These are phyloP conservation scores for Aureobasidium sp. DNA, from an alignment of 2,329 filamentous ascomycete genomes.

Conservation along the genomic window DNA sequence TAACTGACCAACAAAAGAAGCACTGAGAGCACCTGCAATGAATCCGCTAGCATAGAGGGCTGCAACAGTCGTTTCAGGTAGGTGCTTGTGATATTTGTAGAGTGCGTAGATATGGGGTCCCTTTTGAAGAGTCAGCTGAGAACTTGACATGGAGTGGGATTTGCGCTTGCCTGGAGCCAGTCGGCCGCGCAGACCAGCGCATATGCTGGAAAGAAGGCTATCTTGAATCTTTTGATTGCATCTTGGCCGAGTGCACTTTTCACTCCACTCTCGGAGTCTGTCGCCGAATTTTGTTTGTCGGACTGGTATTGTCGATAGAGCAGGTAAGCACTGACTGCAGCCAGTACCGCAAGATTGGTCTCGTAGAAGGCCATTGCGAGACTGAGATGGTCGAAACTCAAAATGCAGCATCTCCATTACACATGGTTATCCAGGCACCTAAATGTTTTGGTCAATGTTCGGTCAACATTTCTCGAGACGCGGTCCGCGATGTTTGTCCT, in stretches of 20 bases:
- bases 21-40: constrained; percentile 41
- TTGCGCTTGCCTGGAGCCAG: constrained; percentile 33
- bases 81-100: constrained; percentile 43
- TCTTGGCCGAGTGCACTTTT: constrained; percentile 23
- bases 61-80: constrained; percentile 39
- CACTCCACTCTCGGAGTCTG: constrained; percentile 20
- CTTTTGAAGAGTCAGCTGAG: constrained; percentile 16
- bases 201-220: constrained; percentile 38
- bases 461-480: constrained; percentile 2
- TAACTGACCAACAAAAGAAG: constrained; percentile 41
- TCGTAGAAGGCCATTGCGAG: constrained; percentile 20
- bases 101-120: constrained; percentile 45
- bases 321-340: constrained; percentile 19
- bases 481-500: neutral
- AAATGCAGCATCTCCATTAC: neutral
- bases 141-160: constrained; percentile 19
- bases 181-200: constrained; percentile 38
- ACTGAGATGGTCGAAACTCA: neutral
- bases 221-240: constrained; percentile 31
- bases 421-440: neutral
- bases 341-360: constrained; percentile 19
- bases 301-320: constrained; percentile 16
- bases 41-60: constrained; percentile 42
- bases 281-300: constrained; percentile 4
- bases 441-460: neutral